Base-by-base conservation (phyloP, 106 monocot genomes). In the Allium cepa region DNA sequence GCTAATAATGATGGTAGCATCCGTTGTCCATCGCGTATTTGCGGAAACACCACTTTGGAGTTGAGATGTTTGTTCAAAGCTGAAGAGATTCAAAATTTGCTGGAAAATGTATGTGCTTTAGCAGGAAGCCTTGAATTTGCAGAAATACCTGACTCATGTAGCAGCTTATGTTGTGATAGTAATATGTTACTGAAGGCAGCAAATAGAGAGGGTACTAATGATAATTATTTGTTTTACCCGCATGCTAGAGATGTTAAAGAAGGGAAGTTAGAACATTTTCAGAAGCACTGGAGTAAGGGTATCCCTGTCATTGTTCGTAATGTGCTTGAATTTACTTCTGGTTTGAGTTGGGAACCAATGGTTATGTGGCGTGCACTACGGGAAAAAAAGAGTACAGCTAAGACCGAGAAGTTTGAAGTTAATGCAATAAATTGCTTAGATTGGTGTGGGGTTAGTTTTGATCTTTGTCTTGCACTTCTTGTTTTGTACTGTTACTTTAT, bases 291-390 rank as follows among this genome's bases (percentile, higher is more conserved):
- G 88, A 57, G 62, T 46, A 88, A 75, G 68, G 88, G 88, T 62
- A 79, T 85, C 56, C 88, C 88, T 8, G 85, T 88, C 53, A 82
- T 88, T 63, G 88, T 88, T 69, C 76, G 73, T 70, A 68, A 85
- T 79, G 82, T 75, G 11, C 81, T 88, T 65, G 73, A 79, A 58
- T 47, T 76, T 12, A 75, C 88, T 27, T 85, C 79, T 65, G 85
- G 88, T n/a, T 69, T 88, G 55, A 85, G 88, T 63, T 88, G 88
- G 88, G 88, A 88, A 50, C 88, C 88, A 45, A 82, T 85, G 82
- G 88, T 88, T 28, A 88, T 88, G 88, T 84, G 84, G 85, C 82
- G 88, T 47, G 88, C 85, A 16, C 62, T 90, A 63, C 64, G 90
- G 61, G 90, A 90, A 70, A 80, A 71, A 18, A 64, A 67, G 47